Base-by-base conservation (phyloP, 257 asterid genomes). In the Prunella vulgaris region DNA sequence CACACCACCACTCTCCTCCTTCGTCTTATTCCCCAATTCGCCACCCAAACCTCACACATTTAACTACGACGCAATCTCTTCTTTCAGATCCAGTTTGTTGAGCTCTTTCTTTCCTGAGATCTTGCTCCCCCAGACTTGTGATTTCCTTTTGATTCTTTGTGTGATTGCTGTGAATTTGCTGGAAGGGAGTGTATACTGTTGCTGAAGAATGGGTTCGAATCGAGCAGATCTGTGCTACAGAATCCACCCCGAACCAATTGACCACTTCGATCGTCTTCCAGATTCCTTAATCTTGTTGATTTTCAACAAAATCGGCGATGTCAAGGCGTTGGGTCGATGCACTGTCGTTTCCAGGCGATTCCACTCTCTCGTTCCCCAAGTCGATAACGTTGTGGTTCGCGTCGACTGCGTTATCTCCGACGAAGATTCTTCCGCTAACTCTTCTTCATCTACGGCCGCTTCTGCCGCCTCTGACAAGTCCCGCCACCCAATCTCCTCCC, bases 361-460 rank as follows among this genome's bases (percentile, higher is more conserved):
- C 64, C 89, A 86, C 57, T 81, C 78, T 2, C 86, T 90, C 10
- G 86, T 90, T 12, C 88, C 94, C 3, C 92, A 84, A 57, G 97
- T 90, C 17, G 97, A 90, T 6, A 81, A 80, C 79, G 89, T 90
- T 53, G 77, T 85, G 51, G 96, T 90, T 52, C 90, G 85, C 28
- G 97, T 90, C 14, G 97, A 90, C 25, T 90, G 97, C 78, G 97
- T 90, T 33, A 90, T 88, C 72, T 88, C 93, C 52, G 96, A 88
- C 64, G 96, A 88, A 48, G 93, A 85, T 48, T 71, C 87, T 1
- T 73, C 93, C 4, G 27, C 82, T 5, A 15, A 66, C 52, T 27
- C 80, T 5, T 70, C 83, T 0, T 40, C 77, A 0, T 71, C 81
- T 0, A 30, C 81, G 1, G 27, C 66, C 27, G 7, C 77, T 21